Base-by-base conservation (phyloP, 73 alveolate genomes). In the Effrenium voratum region DNA sequence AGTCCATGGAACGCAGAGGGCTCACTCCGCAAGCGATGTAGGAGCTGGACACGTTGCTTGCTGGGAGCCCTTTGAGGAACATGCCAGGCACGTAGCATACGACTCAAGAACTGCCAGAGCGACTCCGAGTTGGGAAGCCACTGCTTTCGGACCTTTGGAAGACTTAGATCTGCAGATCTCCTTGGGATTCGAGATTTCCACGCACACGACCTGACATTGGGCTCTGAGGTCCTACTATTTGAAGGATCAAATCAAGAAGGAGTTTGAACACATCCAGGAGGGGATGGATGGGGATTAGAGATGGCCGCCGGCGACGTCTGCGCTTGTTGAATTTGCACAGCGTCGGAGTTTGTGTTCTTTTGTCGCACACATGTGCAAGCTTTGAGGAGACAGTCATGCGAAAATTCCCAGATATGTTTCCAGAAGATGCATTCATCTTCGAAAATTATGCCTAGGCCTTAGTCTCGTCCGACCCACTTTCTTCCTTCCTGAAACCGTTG, bases 1-100 rank as follows among this genome's bases (percentile, higher is more conserved):
- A n/a, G n/a, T n/a, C n/a, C n/a, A n/a, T n/a, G n/a, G n/a, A n/a
- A n/a, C n/a, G n/a, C n/a, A n/a, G n/a, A n/a, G n/a, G n/a, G n/a
- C n/a, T n/a, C n/a, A n/a, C n/a, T n/a, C n/a, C n/a, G n/a, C n/a
- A 34, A 2, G 47, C 38, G 49, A 26, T 43, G 36, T 63, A 88
- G 95, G 95, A 88, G 55, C 60, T 88, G 72, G 52, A 88, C 70
- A 88, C 95, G 1, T 85, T 88, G 3, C 75, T 88, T 46, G 81
- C 80, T 36, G 95, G 95, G 34, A 88, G 95, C 77, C 80, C 81
- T n/a, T 88, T 46, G 70, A 47, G 95, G n/a, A 88, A 88, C 70
- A 88, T 88, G 95, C 30, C 50, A 26, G 72, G 84, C 5, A 30
- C 95, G 38, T n/a, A 22, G 63, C 63, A 52, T 12, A 8, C 63